Conservation (phyloP, 1,284 basidiomycete species). For the Mycena citricolor region DNA sequence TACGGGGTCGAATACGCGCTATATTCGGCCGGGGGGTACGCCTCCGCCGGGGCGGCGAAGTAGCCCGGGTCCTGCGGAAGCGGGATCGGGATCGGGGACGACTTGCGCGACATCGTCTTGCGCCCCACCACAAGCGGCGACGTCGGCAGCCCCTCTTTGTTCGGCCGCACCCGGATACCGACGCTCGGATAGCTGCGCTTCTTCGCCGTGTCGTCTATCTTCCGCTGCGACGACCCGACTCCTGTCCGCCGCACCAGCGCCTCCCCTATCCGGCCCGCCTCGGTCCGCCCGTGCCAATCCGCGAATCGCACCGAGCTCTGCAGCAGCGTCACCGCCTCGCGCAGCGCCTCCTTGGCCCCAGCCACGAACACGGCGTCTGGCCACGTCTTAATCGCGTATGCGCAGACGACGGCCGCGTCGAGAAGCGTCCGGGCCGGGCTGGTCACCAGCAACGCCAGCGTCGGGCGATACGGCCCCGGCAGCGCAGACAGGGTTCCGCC, state of each 20-base stretch:
- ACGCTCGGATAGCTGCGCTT: conserved; percentile 42
- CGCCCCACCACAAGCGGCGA: conserved; percentile 11
- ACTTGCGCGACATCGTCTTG: conserved; percentile 19
- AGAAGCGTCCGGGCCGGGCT: conserved; percentile 18
- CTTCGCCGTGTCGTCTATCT: too few relatives aligned
- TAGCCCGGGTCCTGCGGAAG: neutral
- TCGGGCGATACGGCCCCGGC: neutral
- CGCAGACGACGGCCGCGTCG: conserved; percentile 21
- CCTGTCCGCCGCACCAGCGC: conserved; percentile 12
- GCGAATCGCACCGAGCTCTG: neutral
- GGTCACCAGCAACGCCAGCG: conserved; percentile 10
- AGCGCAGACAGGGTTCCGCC: neutral
- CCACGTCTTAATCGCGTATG: conserved; percentile 12
- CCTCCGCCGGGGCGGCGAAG: neutral
- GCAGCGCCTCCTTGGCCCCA: conserved; percentile 16
- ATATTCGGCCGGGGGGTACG: neutral
- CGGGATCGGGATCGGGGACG: conserved; percentile 3
- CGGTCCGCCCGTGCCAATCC: conserved; percentile 4
- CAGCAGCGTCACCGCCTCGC: conserved; percentile 6
- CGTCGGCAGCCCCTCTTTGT: conserved; percentile 29
- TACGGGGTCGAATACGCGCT: neutral
- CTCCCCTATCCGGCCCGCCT: conserved; percentile 18
- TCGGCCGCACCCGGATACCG: conserved; percentile 43
- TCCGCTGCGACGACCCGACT: too few relatives aligned
- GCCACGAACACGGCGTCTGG: conserved; percentile 12